Base-by-base conservation (phyloP, 805 yeast species). In the Debaryomyces castellii region DNA sequence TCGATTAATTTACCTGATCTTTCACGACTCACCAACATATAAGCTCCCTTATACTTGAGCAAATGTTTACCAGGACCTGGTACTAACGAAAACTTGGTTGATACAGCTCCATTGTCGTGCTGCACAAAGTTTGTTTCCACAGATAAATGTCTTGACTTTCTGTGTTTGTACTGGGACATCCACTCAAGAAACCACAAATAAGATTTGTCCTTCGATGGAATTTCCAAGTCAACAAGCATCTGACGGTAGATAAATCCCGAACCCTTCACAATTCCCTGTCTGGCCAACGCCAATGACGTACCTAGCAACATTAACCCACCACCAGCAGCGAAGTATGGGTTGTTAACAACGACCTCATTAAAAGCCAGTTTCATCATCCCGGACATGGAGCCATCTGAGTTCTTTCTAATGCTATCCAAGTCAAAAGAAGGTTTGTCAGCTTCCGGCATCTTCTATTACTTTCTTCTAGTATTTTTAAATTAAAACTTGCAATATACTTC, bases 321-420 rank as follows among this genome's bases (percentile, higher is more conserved):
- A 58, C 99, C 99, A 0, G 98, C 99, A 1, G 97, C 94, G 71
- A 94, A 92, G 64, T 89, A 90, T n/a, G 97, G 98, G 62, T 92
- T 92, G 30, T 80, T 77, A 18, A 75, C 75, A 47, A 87, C 71
- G 2, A 82, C 78, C 45, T 80, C 82, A 35, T 77, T 66, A 55
- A 81, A 66, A 4, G 83, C 66, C 47, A 55, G 61, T 27, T 52
- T 47, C 9, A 67, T 59, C 62, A 67, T 60, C 8, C 73, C 72
- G 32, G 52, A 25, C 18, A 63, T 35, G 1, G 72, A 46, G 22
- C 79, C 79, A 50, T 71, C 78, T 7, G 71, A 66, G 38, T 53
- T 55, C 17, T 51, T 51, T 39, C 52, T 53, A 55, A 73, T 67
- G 50, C 67, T 67, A 12, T 67, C 69, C 25, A 70, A 52, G 48